Evolutionary conservation across 116 monocot species (phyloP), one percentile per base, ranked within the genome.

Genomic region (Cymodocea nodosa): DNA sequence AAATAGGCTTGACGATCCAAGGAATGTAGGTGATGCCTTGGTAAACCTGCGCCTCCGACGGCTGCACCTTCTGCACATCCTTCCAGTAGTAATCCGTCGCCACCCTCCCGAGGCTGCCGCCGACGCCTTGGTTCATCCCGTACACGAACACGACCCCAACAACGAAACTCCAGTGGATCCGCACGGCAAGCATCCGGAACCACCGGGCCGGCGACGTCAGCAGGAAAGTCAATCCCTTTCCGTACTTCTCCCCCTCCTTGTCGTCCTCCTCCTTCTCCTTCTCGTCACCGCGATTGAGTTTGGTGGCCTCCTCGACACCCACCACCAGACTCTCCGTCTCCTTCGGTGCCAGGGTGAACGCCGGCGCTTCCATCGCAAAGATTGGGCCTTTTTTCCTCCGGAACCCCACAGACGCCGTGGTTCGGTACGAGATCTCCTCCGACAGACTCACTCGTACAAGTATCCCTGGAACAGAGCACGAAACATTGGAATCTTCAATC

Each of bases 41-140:
- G 59, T 89, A 94, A 56, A 89, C 73, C 74, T 94, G 94, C 5
- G 94, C 75, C 72, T 76, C 78, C 11, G 94, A 94, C 0, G 94
- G 94, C 78, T 78, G 80, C 58, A 89, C 70, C 74, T 49, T 74
- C 74, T 93, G 93, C 18, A 94, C 86, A 69, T 94, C 89, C 60
- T 94, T 94, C 94, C 94, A 94, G 66, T 94, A 94, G 71, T 82
- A 94, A 65, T 89, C 89, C 4, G 84, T 67, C 0, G 94, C 83
- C 15, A 94, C 86, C 9, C 82, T 62, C 39, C 67, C 62, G 0
- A 89, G 61, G 37, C 79, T 74, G 0, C 89, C 83, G 1, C 84
- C 94, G 2, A 94, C 40, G 22, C 94, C 94, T 49, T 94, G 94
- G 63, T 83, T 88, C 40, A 84, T 69, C 1, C 94, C 94, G 39